Evolutionary conservation across 805 yeast species (phyloP).

Genomic region (Cyberlindnera bimundalis): DNA sequence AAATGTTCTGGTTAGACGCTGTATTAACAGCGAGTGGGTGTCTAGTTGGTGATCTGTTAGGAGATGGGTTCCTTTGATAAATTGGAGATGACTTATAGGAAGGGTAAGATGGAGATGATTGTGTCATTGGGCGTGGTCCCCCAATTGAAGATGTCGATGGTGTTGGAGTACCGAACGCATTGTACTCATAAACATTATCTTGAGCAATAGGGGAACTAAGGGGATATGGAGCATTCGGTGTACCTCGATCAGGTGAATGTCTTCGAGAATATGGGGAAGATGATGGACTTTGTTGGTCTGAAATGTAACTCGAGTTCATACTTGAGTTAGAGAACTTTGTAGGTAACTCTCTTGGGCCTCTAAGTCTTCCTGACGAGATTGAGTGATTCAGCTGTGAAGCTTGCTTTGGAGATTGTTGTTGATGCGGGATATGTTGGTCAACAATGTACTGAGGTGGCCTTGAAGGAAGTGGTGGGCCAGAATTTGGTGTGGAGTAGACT

Average conservation of each 20-base stretch:
- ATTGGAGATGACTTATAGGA: constrained; percentile 7
- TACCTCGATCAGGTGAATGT: constrained; percentile 7
- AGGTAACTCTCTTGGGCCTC: constrained; percentile 26
- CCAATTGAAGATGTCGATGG: background rate
- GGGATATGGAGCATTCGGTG: background rate
- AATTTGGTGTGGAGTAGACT: background rate
- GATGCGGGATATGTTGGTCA: constrained; percentile 15
- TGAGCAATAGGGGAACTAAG: constrained; percentile 3
- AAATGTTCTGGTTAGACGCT: background rate
- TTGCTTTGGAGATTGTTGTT: background rate
- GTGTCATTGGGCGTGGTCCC: constrained; percentile 14
- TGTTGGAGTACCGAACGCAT: constrained; percentile 2
- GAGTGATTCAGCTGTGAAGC: constrained; percentile 1
- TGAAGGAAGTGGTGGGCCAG: constrained; percentile 24
- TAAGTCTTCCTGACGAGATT: constrained; percentile 9
- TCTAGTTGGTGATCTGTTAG: constrained; percentile 13
- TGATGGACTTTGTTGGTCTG: background rate
- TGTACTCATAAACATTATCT: background rate
- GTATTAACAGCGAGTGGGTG: constrained; percentile 9
- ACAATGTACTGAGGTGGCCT: constrained; percentile 24
- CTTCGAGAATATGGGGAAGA: constrained; percentile 1
- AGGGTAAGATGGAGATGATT: constrained; percentile 10
- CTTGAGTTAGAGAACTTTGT: constrained; percentile 16
- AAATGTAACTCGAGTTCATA: constrained; percentile 4
- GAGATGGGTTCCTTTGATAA: constrained; percentile 10